Conservation (phyloP, 768 basidiomycete species). For the Termitomyces sp. region DNA sequence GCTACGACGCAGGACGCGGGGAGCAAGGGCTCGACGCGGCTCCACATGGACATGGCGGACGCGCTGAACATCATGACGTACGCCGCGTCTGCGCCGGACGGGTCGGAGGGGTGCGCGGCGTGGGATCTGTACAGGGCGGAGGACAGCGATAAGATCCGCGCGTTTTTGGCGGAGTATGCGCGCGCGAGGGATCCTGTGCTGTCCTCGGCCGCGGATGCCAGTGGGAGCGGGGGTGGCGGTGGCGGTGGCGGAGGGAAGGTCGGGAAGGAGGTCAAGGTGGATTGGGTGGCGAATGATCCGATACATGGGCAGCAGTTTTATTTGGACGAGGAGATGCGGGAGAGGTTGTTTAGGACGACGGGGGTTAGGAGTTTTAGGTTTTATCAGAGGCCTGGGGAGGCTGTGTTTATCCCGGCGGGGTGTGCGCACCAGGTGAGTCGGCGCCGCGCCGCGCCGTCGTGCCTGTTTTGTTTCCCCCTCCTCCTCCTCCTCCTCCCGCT, state of each 20-base stretch:
- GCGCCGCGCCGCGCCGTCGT: no score
- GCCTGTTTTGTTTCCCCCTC: not conserved
- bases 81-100: slow-evolving; percentile 49
- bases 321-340: slow-evolving; percentile 62
- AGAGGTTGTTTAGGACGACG: slow-evolving; percentile 57
- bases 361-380: slow-evolving; percentile 78
- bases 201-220: no score
- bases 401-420: slow-evolving; percentile 93
- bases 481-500: not conserved
- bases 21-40: slow-evolving; percentile 77
- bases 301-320: slow-evolving; percentile 91
- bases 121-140: slow-evolving; percentile 89
- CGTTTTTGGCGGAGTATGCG: slow-evolving; percentile 51
- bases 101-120: slow-evolving; percentile 72
- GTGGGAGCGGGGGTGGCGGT: no score
- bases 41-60: slow-evolving; percentile 95
- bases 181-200: not conserved
- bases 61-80: slow-evolving; percentile 90
- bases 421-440: slow-evolving; percentile 75
- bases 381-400: slow-evolving; percentile 89
- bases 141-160: slow-evolving; percentile 73
- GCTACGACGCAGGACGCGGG: slow-evolving; percentile 59
- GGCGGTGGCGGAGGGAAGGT: no score
- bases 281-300: slow-evolving; percentile 49
- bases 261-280: slow-evolving; percentile 12